Evolutionary conservation across 495 filamentous ascomycete species (phyloP).

Genomic region (Parachaetomium inaequale): DNA sequence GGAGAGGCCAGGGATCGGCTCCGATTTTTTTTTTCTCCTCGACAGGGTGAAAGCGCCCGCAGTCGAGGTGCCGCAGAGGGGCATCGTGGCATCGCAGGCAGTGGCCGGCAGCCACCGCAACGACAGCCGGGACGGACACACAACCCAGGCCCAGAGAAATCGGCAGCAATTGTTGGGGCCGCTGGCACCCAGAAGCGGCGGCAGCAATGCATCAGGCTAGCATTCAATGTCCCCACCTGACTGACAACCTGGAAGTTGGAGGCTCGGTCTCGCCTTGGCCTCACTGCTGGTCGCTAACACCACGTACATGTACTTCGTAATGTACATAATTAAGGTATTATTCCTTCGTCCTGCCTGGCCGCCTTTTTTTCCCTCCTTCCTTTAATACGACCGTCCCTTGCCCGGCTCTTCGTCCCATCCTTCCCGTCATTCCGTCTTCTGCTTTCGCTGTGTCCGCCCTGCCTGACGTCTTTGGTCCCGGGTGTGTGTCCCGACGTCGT

Average conservation of each 20-base stretch:
- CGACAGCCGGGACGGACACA: neutral
- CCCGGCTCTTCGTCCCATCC: conserved; percentile 1
- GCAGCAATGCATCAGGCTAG: conserved; percentile 18
- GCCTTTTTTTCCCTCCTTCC: neutral
- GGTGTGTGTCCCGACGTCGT: neutral
- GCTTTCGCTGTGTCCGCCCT: conserved; percentile 9
- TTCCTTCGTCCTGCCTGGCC: conserved; percentile 7
- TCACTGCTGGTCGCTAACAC: neutral
- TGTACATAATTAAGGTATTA: neutral
- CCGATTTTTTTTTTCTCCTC: conserved; percentile 5
- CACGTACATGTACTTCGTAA: too few relatives aligned
- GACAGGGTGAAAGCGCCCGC: conserved; percentile 8
- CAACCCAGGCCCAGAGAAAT: neutral
- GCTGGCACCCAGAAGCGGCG: neutral
- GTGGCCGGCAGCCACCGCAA: neutral
- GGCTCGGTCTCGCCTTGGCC: conserved; percentile 13
- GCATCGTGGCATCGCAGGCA: neutral
- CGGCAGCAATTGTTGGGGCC: conserved; percentile 7
- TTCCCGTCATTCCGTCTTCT: conserved; percentile 17
- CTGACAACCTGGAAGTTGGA: conserved; percentile 18
- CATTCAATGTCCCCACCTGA: conserved; percentile 19
- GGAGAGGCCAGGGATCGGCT: neutral
- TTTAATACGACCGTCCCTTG: conserved; percentile 1
- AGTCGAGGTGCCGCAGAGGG: conserved; percentile 1
- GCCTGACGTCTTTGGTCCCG: neutral